Percentiles rank a stretch among this genome's conserved stretches.
These are phyloP conservation scores for Neurospora terricola DNA, from an alignment of 495 filamentous ascomycete species.

Conservation along the genomic window DNA sequence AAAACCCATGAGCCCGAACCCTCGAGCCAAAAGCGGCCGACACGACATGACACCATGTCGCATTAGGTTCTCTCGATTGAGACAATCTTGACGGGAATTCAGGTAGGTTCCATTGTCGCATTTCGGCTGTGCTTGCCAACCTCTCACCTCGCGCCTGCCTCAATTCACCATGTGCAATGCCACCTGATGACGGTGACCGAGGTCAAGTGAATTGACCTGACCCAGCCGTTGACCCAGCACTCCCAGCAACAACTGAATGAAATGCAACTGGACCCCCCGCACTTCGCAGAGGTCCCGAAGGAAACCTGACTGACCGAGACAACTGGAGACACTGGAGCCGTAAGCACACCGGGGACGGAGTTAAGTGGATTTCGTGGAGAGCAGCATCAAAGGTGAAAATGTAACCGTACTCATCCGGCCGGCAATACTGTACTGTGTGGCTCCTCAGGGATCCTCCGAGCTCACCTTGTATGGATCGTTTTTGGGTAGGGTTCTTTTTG, in stretches of 20 bases:
- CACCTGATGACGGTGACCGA: neutral
- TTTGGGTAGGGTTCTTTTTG: neutral
- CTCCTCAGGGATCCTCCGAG: neutral
- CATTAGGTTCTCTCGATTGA: neutral
- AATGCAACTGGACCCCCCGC: neutral
- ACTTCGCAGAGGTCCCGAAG: too few relatives aligned
- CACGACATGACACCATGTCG: neutral
- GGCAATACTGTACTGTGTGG: neutral
- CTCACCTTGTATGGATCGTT: neutral
- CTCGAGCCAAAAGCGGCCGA: neutral
- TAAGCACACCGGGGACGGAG: neutral
- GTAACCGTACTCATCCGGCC: neutral
- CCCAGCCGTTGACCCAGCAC: too few relatives aligned
- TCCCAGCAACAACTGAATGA: too few relatives aligned
- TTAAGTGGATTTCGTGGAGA: neutral
- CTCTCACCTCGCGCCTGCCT: neutral
- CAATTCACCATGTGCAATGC: too few relatives aligned
- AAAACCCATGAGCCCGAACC: neutral
- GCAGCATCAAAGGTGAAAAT: neutral
- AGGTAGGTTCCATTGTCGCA: neutral
- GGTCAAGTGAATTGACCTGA: neutral
- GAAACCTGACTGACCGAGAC: too few relatives aligned
- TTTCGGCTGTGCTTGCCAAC: neutral
- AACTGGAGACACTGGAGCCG: neutral
- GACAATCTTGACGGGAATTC: neutral